These are phyloP conservation scores for Colletotrichum musicola DNA, from an alignment of 2,329 filamentous ascomycete genomes.

Conservation along the genomic window DNA sequence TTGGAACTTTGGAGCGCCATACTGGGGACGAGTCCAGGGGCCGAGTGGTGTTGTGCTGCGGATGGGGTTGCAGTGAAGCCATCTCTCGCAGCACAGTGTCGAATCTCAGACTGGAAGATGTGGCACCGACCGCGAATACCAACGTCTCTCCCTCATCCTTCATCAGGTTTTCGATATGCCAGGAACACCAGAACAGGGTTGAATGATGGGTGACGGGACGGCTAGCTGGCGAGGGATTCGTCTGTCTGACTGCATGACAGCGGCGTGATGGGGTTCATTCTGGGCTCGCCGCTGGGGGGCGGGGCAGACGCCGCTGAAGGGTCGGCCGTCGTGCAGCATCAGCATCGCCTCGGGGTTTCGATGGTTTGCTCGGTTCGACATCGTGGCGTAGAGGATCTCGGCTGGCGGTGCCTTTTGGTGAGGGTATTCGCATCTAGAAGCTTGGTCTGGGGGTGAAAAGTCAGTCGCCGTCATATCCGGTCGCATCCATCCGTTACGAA, in stretches of 20 bases:
- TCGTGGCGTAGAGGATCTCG: no score
- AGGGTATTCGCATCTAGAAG: no score
- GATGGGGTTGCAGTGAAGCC: conserved; percentile 7
- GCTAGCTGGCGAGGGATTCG: conserved; percentile 3
- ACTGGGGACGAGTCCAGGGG: no score
- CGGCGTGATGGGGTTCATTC: background rate
- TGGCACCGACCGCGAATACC: background rate
- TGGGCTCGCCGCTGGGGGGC: background rate
- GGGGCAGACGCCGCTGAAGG: background rate
- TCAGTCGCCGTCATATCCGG: background rate
- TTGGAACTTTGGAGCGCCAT: no score
- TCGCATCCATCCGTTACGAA: background rate
- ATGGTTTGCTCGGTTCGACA: no score
- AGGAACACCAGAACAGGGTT: conserved; percentile 1
- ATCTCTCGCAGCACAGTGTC: background rate
- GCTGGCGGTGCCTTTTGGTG: no score
- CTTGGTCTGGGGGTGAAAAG: background rate
- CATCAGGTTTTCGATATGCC: background rate
- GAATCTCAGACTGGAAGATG: background rate
- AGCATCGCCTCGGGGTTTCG: no score
- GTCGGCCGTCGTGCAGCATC: background rate
- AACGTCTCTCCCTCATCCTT: background rate
- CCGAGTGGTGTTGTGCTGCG: background rate
- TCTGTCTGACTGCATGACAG: conserved; percentile 5
- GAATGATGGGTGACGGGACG: background rate